Conservation (phyloP, 345 rosid species). For the Pugionium cornutum region DNA sequence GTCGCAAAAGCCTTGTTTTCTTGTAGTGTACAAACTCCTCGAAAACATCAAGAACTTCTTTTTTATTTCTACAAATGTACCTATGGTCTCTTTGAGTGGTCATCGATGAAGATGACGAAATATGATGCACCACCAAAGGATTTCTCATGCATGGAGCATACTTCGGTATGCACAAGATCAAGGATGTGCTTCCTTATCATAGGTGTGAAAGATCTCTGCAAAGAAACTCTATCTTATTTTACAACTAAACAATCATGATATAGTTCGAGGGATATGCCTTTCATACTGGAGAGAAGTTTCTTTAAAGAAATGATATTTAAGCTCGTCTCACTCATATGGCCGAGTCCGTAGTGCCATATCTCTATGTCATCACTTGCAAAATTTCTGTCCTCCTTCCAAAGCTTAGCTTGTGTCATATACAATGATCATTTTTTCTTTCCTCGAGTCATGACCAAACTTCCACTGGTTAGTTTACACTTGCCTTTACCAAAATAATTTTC, state of each 20-base stretch:
- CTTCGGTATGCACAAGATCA: not conserved
- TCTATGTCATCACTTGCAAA: not conserved
- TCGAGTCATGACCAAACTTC: too few relatives aligned
- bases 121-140: slow-evolving; percentile 3
- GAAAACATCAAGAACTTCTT: not conserved
- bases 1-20: too few relatives aligned
- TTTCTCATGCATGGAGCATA: not conserved
- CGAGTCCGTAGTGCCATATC: not conserved
- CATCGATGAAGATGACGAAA: not conserved
- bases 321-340: not conserved
- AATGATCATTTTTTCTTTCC: slow-evolving; percentile 1
- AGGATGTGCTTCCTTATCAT: not conserved
- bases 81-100: not conserved
- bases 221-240: slow-evolving; percentile 6
- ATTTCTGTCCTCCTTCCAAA: not conserved
- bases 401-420: not conserved
- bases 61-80: not conserved
- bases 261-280: not conserved
- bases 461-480: too few relatives aligned
- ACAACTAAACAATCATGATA: not conserved
- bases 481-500: too few relatives aligned
- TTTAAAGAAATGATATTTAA: not conserved
- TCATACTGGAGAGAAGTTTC: not conserved
- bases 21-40: not conserved
- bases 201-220: slow-evolving; percentile 4